Conservation (phyloP, 2,329 filamentous ascomycete species). For the Sclerotinia subarctica region DNA sequence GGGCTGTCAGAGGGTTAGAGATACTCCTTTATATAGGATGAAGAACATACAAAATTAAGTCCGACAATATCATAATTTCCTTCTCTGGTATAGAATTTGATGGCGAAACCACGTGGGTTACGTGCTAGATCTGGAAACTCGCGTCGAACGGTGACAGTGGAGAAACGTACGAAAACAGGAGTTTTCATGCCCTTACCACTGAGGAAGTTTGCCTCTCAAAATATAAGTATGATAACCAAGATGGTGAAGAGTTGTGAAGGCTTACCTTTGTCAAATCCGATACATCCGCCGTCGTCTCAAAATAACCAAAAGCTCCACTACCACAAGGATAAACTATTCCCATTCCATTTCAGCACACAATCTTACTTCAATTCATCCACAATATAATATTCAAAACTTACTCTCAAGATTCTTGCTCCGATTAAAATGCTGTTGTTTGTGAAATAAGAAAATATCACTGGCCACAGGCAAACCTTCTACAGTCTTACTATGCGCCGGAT, state of each 20-base stretch:
- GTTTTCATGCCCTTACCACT: conserved; percentile 63
- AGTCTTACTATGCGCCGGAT: conserved; percentile 21
- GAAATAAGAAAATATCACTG: conserved; percentile 19
- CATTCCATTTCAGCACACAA: neutral
- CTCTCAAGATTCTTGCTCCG: conserved; percentile 12
- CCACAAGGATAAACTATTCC: conserved; percentile 62
- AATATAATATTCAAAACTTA: neutral
- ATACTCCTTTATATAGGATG: neutral
- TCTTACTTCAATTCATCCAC: too few relatives aligned
- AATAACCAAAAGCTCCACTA: conserved; percentile 27
- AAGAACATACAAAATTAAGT: conserved; percentile 1
- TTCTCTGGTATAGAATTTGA: conserved; percentile 51
- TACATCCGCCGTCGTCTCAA: conserved; percentile 25
- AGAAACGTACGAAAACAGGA: conserved; percentile 58
- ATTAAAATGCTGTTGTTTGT: conserved; percentile 20
- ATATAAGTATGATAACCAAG: neutral
- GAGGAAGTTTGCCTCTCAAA: conserved; percentile 42
- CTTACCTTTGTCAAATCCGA: conserved; percentile 41
- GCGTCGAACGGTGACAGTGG: conserved; percentile 45
- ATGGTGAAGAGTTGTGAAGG: neutral
- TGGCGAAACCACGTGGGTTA: conserved; percentile 47
- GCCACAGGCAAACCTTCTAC: conserved; percentile 18
- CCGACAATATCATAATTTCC: conserved; percentile 44
- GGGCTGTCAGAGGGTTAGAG: conserved; percentile 39
- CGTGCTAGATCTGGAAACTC: conserved; percentile 45